Evolutionary conservation across 2,329 filamentous ascomycete species (phyloP).

Genomic region (Fusarium hainanense): DNA sequence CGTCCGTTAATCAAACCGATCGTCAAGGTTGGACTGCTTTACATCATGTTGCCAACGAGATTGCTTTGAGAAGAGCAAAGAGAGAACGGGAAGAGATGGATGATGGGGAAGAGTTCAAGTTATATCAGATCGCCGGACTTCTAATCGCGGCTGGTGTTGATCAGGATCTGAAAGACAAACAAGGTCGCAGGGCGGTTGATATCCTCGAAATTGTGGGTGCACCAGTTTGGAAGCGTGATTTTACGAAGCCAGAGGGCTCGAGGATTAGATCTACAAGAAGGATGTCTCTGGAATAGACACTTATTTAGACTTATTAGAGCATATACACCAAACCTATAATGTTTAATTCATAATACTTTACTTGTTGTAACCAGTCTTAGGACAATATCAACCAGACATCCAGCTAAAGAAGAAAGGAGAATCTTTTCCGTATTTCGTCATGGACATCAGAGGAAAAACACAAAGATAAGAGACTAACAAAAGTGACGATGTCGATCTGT

Average conservation of each 20-base stretch:
- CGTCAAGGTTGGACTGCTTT: conserved; percentile 10
- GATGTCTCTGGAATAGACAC: background rate
- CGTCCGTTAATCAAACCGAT: conserved; percentile 9
- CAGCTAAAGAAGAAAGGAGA: background rate
- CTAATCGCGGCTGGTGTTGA: conserved; percentile 2
- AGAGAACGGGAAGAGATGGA: background rate
- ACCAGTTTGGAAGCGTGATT: conserved; percentile 13
- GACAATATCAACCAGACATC: background rate
- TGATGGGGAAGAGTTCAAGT: background rate
- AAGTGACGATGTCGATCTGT: background rate
- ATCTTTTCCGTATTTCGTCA: background rate
- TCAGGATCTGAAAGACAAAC: conserved; percentile 11
- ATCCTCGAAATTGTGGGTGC: conserved; percentile 5
- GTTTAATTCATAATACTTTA: background rate
- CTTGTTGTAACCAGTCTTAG: too few relatives aligned
- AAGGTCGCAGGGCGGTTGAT: conserved; percentile 7
- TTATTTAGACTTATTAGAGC: too few relatives aligned
- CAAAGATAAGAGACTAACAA: background rate
- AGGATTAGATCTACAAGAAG: background rate
- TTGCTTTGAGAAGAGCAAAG: conserved; percentile 9
- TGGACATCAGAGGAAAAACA: background rate
- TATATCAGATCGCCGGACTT: background rate
- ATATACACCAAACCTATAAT: background rate
- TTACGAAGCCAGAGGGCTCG: background rate
- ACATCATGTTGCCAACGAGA: conserved; percentile 17